Conservation (phyloP, 1,284 basidiomycete species). For the Trichosporon faecale region DNA sequence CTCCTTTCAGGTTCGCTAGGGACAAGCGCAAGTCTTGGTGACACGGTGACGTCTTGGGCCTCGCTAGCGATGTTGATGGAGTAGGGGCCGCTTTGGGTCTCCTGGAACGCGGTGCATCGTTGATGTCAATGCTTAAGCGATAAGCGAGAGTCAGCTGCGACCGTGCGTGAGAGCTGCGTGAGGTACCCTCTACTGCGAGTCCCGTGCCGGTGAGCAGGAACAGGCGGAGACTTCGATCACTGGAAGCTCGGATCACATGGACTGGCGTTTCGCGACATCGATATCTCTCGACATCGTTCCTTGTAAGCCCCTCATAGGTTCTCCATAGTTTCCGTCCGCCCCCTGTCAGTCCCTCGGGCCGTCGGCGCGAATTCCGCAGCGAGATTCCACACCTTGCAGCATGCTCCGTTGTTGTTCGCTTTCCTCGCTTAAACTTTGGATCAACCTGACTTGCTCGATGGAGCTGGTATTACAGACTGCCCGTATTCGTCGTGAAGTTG, state of each 20-base stretch:
- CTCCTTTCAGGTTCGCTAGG: background rate
- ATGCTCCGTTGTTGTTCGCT: background rate
- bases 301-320: background rate
- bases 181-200: background rate
- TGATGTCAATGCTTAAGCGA: background rate
- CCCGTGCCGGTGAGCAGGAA: background rate
- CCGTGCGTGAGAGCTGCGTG: background rate
- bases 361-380: background rate
- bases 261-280: background rate
- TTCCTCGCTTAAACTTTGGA: background rate
- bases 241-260: conserved; percentile 2
- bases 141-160: background rate
- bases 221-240: background rate
- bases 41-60: background rate
- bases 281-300: background rate
- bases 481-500: background rate
- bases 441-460: background rate
- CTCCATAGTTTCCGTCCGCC: background rate
- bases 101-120: background rate
- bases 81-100: no score
- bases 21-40: background rate
- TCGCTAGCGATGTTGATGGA: background rate
- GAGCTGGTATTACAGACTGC: background rate
- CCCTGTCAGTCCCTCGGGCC: background rate
- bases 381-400: background rate